A percentile compares a stretch with the other conserved stretches of the same genome.
phyloP scores from a whole-genome alignment of 108 stramenopile species.

The Bacterosira constricta region DNA sequence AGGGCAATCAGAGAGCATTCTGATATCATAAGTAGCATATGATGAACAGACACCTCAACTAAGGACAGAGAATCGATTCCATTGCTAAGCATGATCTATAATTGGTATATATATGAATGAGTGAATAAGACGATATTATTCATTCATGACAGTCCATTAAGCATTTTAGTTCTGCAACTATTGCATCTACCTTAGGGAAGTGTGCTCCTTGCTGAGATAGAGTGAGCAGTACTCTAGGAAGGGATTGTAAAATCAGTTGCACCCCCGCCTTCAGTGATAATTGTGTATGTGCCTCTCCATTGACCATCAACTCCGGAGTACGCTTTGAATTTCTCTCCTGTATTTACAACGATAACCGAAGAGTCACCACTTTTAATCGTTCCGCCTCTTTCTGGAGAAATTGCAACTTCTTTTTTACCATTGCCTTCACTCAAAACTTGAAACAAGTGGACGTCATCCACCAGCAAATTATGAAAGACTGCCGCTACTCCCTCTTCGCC shows the following conservation, averaged over 20 bases:
- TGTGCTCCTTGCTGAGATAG: too few relatives aligned
- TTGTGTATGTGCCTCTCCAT: neutral
- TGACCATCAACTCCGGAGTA: slow-evolving; percentile 14
- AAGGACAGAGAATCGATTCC: too few relatives aligned
- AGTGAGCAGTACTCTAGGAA: too few relatives aligned
- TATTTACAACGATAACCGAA: slow-evolving; percentile 19
- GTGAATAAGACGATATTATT: neutral
- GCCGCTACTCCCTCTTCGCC: slow-evolving; percentile 30
- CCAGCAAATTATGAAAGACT: slow-evolving; percentile 40
- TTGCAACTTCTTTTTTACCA: slow-evolving; percentile 5
- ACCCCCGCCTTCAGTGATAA: slow-evolving; percentile 21
- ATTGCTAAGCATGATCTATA: too few relatives aligned
- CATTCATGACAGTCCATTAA: neutral
- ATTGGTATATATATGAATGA: too few relatives aligned
- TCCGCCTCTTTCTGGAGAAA: slow-evolving; percentile 7
- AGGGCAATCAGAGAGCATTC: too few relatives aligned
- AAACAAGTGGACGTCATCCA: slow-evolving; percentile 13
- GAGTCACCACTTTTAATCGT: slow-evolving; percentile 9
- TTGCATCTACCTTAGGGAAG: too few relatives aligned
- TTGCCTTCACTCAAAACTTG: neutral
- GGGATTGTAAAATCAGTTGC: slow-evolving; percentile 27
- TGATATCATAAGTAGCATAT: too few relatives aligned
- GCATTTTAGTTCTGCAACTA: neutral
- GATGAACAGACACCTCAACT: too few relatives aligned
- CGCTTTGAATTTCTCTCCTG: slow-evolving; percentile 32